Conservation (phyloP, 116 monocot genomes). For the Iris pallida region DNA sequence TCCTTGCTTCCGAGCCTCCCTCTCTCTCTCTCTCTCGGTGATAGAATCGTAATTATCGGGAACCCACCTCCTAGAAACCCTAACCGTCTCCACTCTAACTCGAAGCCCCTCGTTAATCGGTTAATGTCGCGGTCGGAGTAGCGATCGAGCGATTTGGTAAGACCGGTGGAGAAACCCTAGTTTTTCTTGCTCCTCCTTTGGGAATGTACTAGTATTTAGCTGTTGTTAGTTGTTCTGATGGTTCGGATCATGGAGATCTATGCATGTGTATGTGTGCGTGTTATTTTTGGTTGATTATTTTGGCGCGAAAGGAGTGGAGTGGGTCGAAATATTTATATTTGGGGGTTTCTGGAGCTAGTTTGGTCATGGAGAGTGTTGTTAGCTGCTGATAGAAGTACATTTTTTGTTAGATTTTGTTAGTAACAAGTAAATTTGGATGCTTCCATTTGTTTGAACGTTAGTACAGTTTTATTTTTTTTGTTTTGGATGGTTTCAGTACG, state of each 20-base stretch:
- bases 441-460: background rate
- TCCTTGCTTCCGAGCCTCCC: slow-evolving; percentile 21
- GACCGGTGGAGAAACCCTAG: background rate
- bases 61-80: background rate
- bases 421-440: background rate
- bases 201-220: background rate
- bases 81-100: background rate
- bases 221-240: background rate
- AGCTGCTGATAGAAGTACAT: background rate
- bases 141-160: background rate
- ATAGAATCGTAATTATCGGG: background rate
- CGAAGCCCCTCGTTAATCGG: background rate
- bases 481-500: too few relatives aligned
- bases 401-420: background rate
- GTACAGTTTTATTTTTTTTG: background rate
- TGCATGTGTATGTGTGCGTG: too few relatives aligned
- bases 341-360: background rate
- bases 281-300: background rate
- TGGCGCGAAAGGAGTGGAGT: background rate
- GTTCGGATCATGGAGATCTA: background rate
- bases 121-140: background rate
- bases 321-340: slow-evolving; percentile 1
- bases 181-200: background rate
- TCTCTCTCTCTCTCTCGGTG: background rate
- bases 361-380: background rate